These are phyloP conservation scores for Beta corolliflora DNA, from an alignment of 179 eudicot genomes.

Conservation along the genomic window DNA sequence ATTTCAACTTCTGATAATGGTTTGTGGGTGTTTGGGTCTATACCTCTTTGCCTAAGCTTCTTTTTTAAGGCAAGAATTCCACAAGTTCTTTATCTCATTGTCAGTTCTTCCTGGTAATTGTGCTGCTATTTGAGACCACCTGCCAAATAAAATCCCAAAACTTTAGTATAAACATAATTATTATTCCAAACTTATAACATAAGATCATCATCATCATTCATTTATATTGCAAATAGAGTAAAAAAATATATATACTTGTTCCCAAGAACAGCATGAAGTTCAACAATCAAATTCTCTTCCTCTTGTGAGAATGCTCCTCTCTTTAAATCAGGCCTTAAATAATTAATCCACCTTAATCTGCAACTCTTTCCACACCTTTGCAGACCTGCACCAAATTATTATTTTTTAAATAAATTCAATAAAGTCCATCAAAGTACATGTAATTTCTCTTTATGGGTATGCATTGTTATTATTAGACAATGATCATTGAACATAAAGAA, in stretches of 20 bases:
- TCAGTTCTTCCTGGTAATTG: constrained; percentile 94
- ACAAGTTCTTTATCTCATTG: constrained; percentile 91
- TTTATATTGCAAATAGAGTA: background rate
- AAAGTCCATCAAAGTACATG: background rate
- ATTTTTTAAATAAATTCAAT: too few relatives aligned
- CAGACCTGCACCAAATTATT: constrained; percentile 44
- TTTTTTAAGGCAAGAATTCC: constrained; percentile 97
- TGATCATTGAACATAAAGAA: background rate
- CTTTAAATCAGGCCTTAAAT: constrained; percentile 85
- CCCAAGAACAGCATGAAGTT: constrained; percentile 81
- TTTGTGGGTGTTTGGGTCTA: constrained; percentile 90
- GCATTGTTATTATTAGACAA: background rate
- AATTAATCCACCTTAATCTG: constrained; percentile 87
- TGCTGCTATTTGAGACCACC: constrained; percentile 99
- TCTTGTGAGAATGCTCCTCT: constrained; percentile 87
- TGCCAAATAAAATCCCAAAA: constrained; percentile 6
- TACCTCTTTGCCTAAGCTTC: constrained; percentile 85
- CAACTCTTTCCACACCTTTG: constrained; percentile 96
- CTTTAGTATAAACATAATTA: background rate
- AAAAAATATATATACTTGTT: constrained; percentile 50
- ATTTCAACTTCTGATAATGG: constrained; percentile 64
- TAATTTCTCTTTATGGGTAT: background rate
- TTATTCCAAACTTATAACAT: background rate
- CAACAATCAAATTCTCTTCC: constrained; percentile 75
- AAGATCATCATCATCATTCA: background rate